Conservation (phyloP, 176 grass and related monocot species). For the Dendrocalamus sinicus region DNA sequence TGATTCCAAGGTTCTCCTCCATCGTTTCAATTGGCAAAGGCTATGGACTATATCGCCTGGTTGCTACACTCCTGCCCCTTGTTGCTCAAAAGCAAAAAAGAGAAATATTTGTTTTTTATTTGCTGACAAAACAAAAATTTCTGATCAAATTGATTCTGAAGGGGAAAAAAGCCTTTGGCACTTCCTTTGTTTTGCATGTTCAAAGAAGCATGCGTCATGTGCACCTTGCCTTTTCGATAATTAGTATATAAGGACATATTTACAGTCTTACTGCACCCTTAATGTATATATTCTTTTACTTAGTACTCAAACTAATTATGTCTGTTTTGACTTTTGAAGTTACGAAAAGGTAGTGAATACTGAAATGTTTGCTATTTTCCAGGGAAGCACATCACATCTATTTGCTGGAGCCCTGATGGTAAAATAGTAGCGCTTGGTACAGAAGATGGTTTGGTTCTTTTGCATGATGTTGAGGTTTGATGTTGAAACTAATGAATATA, state of each 20-base stretch:
- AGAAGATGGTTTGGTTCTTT: constrained; percentile 81
- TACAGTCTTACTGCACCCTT: background rate
- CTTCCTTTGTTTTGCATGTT: background rate
- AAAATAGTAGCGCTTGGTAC: constrained; percentile 89
- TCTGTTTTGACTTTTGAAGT: constrained; percentile 28
- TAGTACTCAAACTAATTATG: background rate
- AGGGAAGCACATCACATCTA: constrained; percentile 85
- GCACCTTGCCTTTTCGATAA: constrained; percentile 2
- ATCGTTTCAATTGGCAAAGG: constrained; percentile 99
- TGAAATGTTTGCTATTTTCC: constrained; percentile 43
- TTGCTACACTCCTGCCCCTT: constrained; percentile 35
- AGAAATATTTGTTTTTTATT: background rate
- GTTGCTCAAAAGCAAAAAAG: background rate
- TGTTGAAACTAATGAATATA: constrained; percentile 14
- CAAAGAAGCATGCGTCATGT: background rate
- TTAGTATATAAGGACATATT: constrained; percentile 16
- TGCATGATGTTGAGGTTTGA: constrained; percentile 95
- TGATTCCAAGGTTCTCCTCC: constrained; percentile 84
- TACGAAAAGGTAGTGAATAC: background rate
- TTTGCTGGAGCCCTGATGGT: constrained; percentile 98
- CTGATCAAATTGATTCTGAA: background rate
- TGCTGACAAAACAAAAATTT: background rate
- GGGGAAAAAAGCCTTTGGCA: background rate
- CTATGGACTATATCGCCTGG: constrained; percentile 89
- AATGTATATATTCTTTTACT: constrained; percentile 17